Conservation (phyloP, 1,139 yeast genomes). For the Groenewaldozyma sp. region DNA sequence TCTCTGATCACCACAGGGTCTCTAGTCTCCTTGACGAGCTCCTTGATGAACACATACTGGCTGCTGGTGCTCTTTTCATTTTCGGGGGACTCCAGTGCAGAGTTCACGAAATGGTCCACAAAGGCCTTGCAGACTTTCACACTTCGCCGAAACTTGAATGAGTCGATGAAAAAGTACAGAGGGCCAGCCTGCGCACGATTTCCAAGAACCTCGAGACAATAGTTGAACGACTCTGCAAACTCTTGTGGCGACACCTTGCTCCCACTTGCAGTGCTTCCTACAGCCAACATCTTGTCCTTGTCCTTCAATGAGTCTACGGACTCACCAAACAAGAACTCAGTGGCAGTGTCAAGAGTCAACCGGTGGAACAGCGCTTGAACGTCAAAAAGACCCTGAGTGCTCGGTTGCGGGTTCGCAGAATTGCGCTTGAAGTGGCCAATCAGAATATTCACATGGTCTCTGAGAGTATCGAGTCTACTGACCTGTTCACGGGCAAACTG, state of each 20-base stretch:
- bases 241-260: constrained; percentile 17
- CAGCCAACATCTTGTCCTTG: constrained; percentile 8
- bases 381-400: constrained; percentile 31
- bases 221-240: constrained; percentile 36
- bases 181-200: constrained; percentile 10
- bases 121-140: constrained; percentile 24
- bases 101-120: constrained; percentile 27
- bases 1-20: constrained; percentile 43
- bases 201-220: background rate
- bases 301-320: constrained; percentile 34
- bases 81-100: constrained; percentile 19
- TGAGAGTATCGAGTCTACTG: constrained; percentile 40
- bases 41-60: constrained; percentile 43
- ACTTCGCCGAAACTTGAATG: constrained; percentile 27
- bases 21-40: constrained; percentile 42
- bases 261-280: constrained; percentile 6
- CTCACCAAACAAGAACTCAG: constrained; percentile 52
- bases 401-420: constrained; percentile 1
- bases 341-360: constrained; percentile 49
- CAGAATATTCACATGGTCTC: constrained; percentile 18
- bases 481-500: constrained; percentile 51
- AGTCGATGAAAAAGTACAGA: constrained; percentile 9
- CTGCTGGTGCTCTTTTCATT: constrained; percentile 9
- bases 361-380: constrained; percentile 42
- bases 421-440: constrained; percentile 8